Evolutionary conservation across 1,284 basidiomycete species (phyloP), one percentile per base, ranked within the genome.

Genomic region (Xerocomus minutiporus): DNA sequence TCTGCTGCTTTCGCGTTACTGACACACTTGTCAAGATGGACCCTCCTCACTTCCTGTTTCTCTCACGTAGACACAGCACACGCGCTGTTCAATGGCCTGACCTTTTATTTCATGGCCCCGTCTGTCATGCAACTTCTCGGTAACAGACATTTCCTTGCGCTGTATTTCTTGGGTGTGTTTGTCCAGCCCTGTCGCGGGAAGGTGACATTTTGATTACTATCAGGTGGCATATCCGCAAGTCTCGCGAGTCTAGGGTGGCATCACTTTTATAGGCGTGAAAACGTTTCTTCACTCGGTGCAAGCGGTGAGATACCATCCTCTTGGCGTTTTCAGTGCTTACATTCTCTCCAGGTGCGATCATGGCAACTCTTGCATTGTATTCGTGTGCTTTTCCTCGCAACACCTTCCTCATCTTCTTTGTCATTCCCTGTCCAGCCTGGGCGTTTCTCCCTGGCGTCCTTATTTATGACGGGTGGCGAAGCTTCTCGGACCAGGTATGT

Each of bases 361-460:
- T 84, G 70, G 81, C 84, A 8, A 76, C 88, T 26, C 70, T 91
- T 47, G 82, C 87, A 3, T 78, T 85, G 63, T 82, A 88, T 50
- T 86, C 88, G 2, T 88, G 84, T 65, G 68, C 81, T 5, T 79
- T 83, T 39, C 93, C 93, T 1, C 78, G 61, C 8, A 75, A 84
- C 52, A 83, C 75, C 0, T 89, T 95, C 67, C 71, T 82, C n/a
- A 67, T 96, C 47, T 95, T 92, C 68, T 90, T 84, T 50, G 78
- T 94, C 60, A 70, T 96, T 9, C 93, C 93, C 13, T 76, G 90
- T 54, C 92, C 91, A 0, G 91, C 91, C 0, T 94, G 91, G 90
- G 74, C 78, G 3, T 78, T 82, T 32, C 84, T 94, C 1, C 72
- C 79, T 0, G 92, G 88, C 9, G 73, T 95, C 49, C 87, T 94